Percentiles rank a stretch among this genome's conserved stretches.
Conservation (phyloP, 1,284 basidiomycete species). For the Heterobasidion annosum region DNA sequence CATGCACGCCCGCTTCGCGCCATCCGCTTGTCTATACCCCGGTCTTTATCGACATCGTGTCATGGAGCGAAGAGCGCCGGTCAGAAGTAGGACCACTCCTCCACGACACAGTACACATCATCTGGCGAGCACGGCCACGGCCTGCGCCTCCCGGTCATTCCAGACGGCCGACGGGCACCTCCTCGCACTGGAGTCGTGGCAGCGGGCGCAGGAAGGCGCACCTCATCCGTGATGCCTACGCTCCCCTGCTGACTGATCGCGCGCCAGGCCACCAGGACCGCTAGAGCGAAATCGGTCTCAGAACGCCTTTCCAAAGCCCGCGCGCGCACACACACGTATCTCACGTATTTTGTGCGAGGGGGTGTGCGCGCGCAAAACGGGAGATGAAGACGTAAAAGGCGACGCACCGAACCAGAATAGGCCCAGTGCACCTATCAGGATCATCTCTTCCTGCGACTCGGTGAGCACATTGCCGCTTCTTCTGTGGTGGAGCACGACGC, state of each 20-base stretch:
- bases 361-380: background rate
- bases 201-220: background rate
- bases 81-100: slow-evolving; percentile 62
- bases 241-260: slow-evolving; percentile 11
- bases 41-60: no score
- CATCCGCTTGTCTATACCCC: no score
- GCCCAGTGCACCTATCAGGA: slow-evolving; percentile 59
- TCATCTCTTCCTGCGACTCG: slow-evolving; percentile 60
- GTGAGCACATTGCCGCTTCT: slow-evolving; percentile 46
- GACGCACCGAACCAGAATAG: slow-evolving; percentile 64
- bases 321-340: background rate
- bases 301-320: background rate
- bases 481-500: slow-evolving; percentile 52
- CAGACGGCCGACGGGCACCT: slow-evolving; percentile 17
- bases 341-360: no score
- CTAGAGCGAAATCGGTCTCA: slow-evolving; percentile 10
- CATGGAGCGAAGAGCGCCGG: background rate
- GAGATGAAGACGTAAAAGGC: background rate
- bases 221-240: slow-evolving; percentile 1
- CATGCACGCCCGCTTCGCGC: no score
- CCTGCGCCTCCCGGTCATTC: slow-evolving; percentile 23
- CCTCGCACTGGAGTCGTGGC: slow-evolving; percentile 6
- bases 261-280: slow-evolving; percentile 22
- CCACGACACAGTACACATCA: slow-evolving; percentile 58
- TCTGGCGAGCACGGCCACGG: slow-evolving; percentile 49